These are phyloP conservation scores for Pontederia paniculata DNA, from an alignment of 176 grass and related monocot species.

Conservation along the genomic window DNA sequence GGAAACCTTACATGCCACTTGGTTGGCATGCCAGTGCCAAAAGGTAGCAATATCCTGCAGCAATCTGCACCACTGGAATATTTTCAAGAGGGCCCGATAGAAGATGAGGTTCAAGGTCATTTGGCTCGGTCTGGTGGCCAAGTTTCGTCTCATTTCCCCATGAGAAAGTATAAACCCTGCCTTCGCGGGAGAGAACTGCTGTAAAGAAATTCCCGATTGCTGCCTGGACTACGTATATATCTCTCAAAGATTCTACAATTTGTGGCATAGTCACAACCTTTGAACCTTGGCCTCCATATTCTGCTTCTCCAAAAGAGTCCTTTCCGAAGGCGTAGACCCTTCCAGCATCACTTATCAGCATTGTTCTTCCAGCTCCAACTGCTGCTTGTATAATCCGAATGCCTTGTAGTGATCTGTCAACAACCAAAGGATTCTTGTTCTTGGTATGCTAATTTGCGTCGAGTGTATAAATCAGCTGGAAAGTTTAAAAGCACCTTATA, in stretches of 20 bases:
- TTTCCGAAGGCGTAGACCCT: constrained; percentile 81
- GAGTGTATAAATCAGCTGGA: constrained; percentile 28
- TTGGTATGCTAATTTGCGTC: constrained; percentile 18
- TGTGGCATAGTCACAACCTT: constrained; percentile 54
- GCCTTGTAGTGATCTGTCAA: constrained; percentile 66
- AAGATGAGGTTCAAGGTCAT: constrained; percentile 50
- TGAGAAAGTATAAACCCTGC: constrained; percentile 71
- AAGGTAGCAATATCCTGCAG: constrained; percentile 80
- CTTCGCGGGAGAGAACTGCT: constrained; percentile 75
- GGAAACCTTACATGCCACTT: constrained; percentile 64
- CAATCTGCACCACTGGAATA: constrained; percentile 77
- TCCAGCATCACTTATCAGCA: constrained; percentile 83
- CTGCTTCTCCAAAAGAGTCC: constrained; percentile 75
- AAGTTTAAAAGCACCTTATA: constrained; percentile 59
- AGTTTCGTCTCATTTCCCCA: constrained; percentile 70
- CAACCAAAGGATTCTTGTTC: constrained; percentile 18
- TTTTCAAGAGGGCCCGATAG: constrained; percentile 65
- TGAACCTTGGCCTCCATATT: constrained; percentile 56
- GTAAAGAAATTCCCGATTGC: constrained; percentile 91
- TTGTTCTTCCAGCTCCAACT: constrained; percentile 62
- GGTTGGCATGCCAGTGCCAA: constrained; percentile 68
- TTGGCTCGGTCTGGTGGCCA: constrained; percentile 75
- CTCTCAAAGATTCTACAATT: constrained; percentile 59
- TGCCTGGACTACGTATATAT: constrained; percentile 70
- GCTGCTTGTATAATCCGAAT: constrained; percentile 81